Evolutionary conservation across 306 rosid species (phyloP).

Genomic region (Dalbergia cultrata): DNA sequence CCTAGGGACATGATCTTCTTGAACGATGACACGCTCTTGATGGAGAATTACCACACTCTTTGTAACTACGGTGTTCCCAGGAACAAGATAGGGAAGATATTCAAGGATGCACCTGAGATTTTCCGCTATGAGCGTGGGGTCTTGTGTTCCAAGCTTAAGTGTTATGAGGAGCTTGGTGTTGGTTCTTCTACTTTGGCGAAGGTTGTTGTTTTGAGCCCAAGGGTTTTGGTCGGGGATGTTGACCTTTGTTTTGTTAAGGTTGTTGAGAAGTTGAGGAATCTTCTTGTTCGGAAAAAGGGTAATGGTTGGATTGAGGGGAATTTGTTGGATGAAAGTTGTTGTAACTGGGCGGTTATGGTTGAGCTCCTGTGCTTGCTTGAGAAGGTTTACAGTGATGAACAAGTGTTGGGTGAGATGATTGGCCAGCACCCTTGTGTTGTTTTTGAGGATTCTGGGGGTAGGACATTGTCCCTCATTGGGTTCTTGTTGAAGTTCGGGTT

Average conservation of each 20-base stretch:
- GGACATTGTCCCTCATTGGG: conserved; percentile 60
- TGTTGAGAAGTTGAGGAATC: conserved; percentile 58
- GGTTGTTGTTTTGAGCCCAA: conserved; percentile 63
- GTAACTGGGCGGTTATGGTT: conserved; percentile 69
- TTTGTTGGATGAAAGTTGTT: conserved; percentile 54
- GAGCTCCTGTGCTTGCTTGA: conserved; percentile 58
- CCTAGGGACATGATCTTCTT: conserved; percentile 70
- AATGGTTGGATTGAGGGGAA: conserved; percentile 58
- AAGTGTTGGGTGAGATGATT: conserved; percentile 55
- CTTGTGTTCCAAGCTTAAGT: conserved; percentile 63
- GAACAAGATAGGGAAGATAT: conserved; percentile 65
- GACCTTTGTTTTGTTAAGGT: conserved; percentile 57
- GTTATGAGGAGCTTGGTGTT: conserved; percentile 67
- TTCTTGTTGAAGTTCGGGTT: conserved; percentile 71
- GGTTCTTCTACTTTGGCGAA: conserved; percentile 37
- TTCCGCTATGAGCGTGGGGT: conserved; percentile 60
- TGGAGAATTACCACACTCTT: conserved; percentile 65
- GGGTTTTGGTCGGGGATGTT: conserved; percentile 69
- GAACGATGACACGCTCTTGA: conserved; percentile 62
- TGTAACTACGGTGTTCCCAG: conserved; percentile 73
- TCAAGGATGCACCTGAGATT: conserved; percentile 55
- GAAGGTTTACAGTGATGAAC: conserved; percentile 50
- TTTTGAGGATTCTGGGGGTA: conserved; percentile 76
- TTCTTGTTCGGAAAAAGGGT: conserved; percentile 48
- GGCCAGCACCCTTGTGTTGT: conserved; percentile 56